Evolutionary conservation across 495 filamentous ascomycete genomes (phyloP).

Genomic region (Penicillium goetzii): DNA sequence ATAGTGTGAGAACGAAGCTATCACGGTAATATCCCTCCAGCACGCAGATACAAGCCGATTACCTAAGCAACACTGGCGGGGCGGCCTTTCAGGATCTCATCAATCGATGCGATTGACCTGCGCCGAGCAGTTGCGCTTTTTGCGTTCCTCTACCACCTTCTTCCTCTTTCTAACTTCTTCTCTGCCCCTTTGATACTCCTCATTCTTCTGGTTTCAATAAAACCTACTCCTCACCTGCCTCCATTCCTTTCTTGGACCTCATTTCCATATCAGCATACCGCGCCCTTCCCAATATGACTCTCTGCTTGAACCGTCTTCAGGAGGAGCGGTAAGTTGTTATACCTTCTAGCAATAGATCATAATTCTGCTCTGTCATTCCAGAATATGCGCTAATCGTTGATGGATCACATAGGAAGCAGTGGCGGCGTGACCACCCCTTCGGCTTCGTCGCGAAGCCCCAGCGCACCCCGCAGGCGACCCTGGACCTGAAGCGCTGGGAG

Average conservation of each 20-base stretch:
- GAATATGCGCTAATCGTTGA: conserved; percentile 22
- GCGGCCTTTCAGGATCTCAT: neutral
- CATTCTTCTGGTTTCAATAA: neutral
- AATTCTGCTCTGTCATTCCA: neutral
- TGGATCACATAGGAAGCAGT: conserved; percentile 73
- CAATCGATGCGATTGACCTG: conserved; percentile 5
- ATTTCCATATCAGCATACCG: neutral
- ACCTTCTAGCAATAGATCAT: neutral
- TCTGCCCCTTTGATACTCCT: neutral
- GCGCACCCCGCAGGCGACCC: conserved; percentile 74
- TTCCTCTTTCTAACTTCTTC: neutral
- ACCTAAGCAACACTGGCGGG: conserved; percentile 13
- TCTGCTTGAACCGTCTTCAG: conserved; percentile 84
- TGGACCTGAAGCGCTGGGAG: conserved; percentile 95
- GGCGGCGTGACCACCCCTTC: conserved; percentile 95
- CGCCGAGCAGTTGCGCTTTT: conserved; percentile 10
- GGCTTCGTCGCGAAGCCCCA: conserved; percentile 93
- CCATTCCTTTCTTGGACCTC: neutral
- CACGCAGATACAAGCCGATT: conserved; percentile 15
- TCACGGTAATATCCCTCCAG: too few species aligned
- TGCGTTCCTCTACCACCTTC: conserved; percentile 5
- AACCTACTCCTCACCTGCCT: neutral
- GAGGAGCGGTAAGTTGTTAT: conserved; percentile 75
- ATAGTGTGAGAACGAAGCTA: too few species aligned
- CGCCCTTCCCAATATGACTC: conserved; percentile 63